Base-by-base conservation (phyloP, 768 basidiomycete species). In the Psilocybe sp. region DNA sequence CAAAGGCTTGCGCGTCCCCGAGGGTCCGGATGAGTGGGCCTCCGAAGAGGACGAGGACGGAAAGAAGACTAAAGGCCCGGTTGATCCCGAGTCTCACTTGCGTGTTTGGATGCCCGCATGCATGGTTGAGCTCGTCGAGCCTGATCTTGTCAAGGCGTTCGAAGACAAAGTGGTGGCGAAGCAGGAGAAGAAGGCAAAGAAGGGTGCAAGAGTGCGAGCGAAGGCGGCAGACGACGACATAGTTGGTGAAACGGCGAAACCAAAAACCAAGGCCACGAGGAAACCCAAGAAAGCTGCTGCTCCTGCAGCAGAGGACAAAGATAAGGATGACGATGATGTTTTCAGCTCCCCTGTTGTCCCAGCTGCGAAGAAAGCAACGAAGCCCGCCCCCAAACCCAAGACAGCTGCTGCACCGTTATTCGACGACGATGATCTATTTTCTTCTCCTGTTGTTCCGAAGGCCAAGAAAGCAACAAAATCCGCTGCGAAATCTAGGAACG, bases 21-120 rank as follows among this genome's bases (percentile, higher is more conserved):
- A 75, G 55, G 66, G 73, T 51, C 64, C 72, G 50, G 59, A 84
- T 62, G 67, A 81, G 61, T 70, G 80, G 78, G 59, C 79, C 12
- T 69, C 66, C 3, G 70, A 71, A 19, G 61, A 74, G 9, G 79
- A 73, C 3, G 79, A 72, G 0, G 77, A 74, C 3, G 81, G 74
- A 7, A 77, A 73, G 0, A 74, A 67, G 60, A 60, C 15, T 67
- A 67, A 52, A 72, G 71, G 37, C 36, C 67, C 79, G 3, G 69
- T 75, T 2, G 76, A 81, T 54, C 84, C 85, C 0, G 67, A 71
- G n/a, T 75, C 71, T 42, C 78, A 79, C 47, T 63, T 85, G 43
- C 76, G 86, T 12, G 63, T 92, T 10, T 96, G 92, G 92, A 78
- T 93, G 67, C 89, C 92, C 0, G 90, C 87, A 18, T 84, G 77